These are phyloP conservation scores for Metroxylon sagu DNA, from an alignment of 176 grass and related monocot species.

Conservation along the genomic window DNA sequence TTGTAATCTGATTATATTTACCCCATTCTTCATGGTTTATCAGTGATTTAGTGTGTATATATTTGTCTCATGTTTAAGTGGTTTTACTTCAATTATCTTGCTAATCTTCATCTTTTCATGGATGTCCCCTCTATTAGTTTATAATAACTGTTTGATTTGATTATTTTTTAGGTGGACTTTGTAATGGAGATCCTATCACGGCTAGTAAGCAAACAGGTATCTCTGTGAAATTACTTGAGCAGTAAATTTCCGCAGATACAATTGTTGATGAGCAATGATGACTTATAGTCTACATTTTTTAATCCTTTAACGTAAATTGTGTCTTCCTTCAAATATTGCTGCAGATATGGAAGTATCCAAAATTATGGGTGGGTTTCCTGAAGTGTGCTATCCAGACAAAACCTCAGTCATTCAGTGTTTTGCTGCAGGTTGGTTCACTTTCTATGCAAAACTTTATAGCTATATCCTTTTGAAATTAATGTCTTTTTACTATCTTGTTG, in stretches of 20 bases:
- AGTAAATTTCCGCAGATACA: too few relatives aligned
- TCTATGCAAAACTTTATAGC: not conserved
- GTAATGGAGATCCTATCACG: conserved; percentile 89
- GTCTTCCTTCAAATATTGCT: conserved; percentile 1
- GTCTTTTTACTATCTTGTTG: too few relatives aligned
- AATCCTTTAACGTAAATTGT: conserved; percentile 1
- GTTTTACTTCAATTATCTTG: too few relatives aligned
- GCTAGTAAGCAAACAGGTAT: conserved; percentile 85
- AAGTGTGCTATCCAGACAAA: conserved; percentile 84
- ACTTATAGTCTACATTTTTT: not conserved
- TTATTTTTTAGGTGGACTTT: conserved; percentile 66
- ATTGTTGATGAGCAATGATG: too few relatives aligned
- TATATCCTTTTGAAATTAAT: too few relatives aligned
- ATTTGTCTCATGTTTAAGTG: too few relatives aligned
- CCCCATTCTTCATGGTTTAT: too few relatives aligned
- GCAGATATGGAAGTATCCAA: conserved; percentile 98
- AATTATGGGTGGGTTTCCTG: conserved; percentile 93
- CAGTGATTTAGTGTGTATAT: too few relatives aligned
- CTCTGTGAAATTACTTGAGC: not conserved
- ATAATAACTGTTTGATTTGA: too few relatives aligned
- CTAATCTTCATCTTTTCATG: too few relatives aligned
- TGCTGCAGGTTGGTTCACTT: conserved; percentile 61
- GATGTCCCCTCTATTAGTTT: too few relatives aligned
- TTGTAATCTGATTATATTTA: too few relatives aligned
- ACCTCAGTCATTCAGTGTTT: conserved; percentile 79